Evolutionary conservation across 441 rosid species (phyloP).

Genomic region (Populus trichocarpa): DNA sequence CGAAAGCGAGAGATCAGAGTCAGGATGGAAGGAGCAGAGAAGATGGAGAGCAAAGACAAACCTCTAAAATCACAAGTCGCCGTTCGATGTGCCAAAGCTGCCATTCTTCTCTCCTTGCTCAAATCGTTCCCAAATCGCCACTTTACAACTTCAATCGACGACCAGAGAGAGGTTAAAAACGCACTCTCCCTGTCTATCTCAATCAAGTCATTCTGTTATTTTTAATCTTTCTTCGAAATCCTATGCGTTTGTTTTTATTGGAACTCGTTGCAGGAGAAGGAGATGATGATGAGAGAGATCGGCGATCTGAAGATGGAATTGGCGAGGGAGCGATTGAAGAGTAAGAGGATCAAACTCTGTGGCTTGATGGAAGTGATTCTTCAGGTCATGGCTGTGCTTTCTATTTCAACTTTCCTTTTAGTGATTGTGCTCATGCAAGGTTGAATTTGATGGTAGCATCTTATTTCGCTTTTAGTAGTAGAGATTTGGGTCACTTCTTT

Average conservation of each 20-base stretch:
- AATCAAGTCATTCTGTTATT: not conserved
- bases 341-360: conserved; percentile 24
- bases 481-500: too few species aligned
- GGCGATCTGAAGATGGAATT: conserved; percentile 27
- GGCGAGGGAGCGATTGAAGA: conserved; percentile 36
- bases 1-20: not conserved
- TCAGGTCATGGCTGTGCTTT: conserved; percentile 22
- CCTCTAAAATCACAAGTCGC: conserved; percentile 15
- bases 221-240: not conserved
- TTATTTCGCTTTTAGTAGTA: not conserved
- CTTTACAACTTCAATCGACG: conserved; percentile 11
- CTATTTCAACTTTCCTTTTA: conserved; percentile 22
- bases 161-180: conserved; percentile 8
- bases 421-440: conserved; percentile 7
- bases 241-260: too few species aligned
- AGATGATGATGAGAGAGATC: conserved; percentile 22
- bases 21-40: not conserved
- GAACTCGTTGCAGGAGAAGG: conserved; percentile 17
- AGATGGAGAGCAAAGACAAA: conserved; percentile 18
- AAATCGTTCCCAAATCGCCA: conserved; percentile 13
- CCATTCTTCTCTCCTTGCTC: conserved; percentile 26
- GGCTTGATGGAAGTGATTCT: conserved; percentile 30
- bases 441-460: not conserved
- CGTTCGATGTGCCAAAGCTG: conserved; percentile 34
- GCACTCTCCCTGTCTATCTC: not conserved